Evolutionary conservation across 2,329 filamentous ascomycete species (phyloP), one percentile per base, ranked within the genome.

Genomic region (Claviceps maximensis): DNA sequence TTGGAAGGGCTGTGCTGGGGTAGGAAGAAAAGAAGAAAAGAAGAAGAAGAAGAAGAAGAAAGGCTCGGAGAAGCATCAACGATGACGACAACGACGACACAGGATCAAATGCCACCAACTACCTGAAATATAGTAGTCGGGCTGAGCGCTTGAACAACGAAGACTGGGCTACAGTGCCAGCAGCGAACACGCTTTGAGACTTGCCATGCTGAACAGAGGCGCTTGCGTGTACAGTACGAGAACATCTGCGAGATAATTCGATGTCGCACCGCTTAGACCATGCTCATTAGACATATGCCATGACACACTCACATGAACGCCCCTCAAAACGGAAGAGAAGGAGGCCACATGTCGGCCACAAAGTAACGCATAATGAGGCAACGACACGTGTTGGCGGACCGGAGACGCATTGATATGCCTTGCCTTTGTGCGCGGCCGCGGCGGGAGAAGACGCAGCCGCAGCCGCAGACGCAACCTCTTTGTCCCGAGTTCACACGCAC

Each of bases 351-450:
- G 27, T n/a, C 21, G n/a, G 42, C 33, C 27, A 45, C 21, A 27
- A 46, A 49, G 27, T 44, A 40, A 49, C 45, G 45, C 50, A 54
- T 38, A 42, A 33, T 41, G 49, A 54, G 40, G 41, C 33, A 44
- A 47, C 47, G 53, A 54, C 53, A 54, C 53, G 53, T 52, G 46
- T 54, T 48, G 53, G 29, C 41, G 49, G 21, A 36, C 38, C 29
- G 44, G 49, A 46, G 29, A 51, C 21, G 41, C 19, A 51, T 45
- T 29, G 21, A n/a, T 31, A 46, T 46, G 41, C 41, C 40, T 27
- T 46, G 41, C 41, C 40, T 27, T 45, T 46, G 29, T 45, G 27
- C 41, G 40, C 40, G 13, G 25, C 48, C 17, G 38, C 17, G n/a
- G 48, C 33, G 12, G 27, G 10, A 38, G 19, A 36, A 50, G 48